Percentiles rank a stretch among this genome's conserved stretches.
Conservation (phyloP, 2,329 filamentous ascomycete species). For the Colletotrichum sublineola region DNA sequence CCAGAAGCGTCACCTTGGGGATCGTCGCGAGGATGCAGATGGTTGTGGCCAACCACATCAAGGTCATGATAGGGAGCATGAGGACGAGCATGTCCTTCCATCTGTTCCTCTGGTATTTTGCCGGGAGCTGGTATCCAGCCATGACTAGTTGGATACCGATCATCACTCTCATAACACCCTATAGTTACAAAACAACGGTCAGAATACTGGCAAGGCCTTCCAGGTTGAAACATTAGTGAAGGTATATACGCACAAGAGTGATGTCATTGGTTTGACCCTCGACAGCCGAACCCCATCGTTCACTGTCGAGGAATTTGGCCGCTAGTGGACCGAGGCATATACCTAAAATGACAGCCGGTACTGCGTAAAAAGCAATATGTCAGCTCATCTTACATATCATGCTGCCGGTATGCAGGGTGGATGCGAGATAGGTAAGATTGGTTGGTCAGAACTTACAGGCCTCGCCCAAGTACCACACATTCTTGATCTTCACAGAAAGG, state of each 20-base stretch:
- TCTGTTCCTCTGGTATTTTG: constrained; percentile 63
- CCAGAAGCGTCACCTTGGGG: constrained; percentile 66
- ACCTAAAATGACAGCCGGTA: constrained; percentile 68
- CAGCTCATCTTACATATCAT: not conserved
- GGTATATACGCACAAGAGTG: constrained; percentile 52
- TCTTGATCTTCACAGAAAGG: constrained; percentile 66
- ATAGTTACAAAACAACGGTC: not conserved
- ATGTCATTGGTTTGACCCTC: constrained; percentile 52
- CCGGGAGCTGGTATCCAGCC: constrained; percentile 72
- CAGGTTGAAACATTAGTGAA: not conserved
- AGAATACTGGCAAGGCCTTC: not conserved
- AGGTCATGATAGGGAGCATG: constrained; percentile 70
- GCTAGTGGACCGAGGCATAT: constrained; percentile 67
- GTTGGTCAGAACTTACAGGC: constrained; percentile 56
- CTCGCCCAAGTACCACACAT: constrained; percentile 67
- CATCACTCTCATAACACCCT: constrained; percentile 68
- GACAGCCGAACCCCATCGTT: constrained; percentile 55
- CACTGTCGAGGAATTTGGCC: constrained; percentile 64
- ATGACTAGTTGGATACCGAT: constrained; percentile 75
- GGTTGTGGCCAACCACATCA: constrained; percentile 72
- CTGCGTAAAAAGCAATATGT: constrained; percentile 49
- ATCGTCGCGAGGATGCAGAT: constrained; percentile 67
- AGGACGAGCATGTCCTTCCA: constrained; percentile 68
- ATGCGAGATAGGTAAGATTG: not conserved
- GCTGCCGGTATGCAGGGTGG: not conserved